A percentile compares a stretch with the other conserved stretches of the same genome.
Conservation (phyloP, 2,329 filamentous ascomycete species). For the Trichophyton mentagrophytes region DNA sequence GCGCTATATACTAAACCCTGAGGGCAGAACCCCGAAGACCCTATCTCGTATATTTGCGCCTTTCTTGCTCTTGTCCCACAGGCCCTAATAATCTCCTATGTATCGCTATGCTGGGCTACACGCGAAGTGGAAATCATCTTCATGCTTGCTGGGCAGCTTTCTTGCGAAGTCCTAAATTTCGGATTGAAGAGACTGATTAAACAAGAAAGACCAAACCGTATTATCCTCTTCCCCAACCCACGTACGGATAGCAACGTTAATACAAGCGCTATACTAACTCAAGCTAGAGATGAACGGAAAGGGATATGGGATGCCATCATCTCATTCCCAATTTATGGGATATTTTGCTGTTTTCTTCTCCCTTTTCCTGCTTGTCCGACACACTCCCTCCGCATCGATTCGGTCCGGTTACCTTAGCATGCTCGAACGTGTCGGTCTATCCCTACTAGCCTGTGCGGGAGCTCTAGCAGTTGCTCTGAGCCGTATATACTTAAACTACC, state of each 20-base stretch:
- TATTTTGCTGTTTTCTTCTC: conserved; percentile 79
- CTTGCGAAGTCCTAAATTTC: conserved; percentile 85
- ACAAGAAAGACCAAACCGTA: conserved; percentile 74
- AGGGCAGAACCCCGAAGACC: conserved; percentile 67
- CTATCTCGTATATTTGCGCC: conserved; percentile 73
- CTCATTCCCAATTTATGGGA: conserved; percentile 86
- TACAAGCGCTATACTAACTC: too few species aligned
- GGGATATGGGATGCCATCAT: conserved; percentile 94
- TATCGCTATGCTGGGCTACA: conserved; percentile 77
- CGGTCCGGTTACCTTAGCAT: conserved; percentile 27
- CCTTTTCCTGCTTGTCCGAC: conserved; percentile 73
- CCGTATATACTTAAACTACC: conserved; percentile 82
- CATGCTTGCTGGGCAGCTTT: conserved; percentile 84
- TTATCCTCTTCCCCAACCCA: conserved; percentile 18
- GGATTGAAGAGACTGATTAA: conserved; percentile 79
- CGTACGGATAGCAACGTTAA: too few species aligned
- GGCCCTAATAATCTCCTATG: conserved; percentile 79
- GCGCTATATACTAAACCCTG: not conserved
- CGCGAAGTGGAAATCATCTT: conserved; percentile 80
- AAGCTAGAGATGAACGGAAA: conserved; percentile 48
- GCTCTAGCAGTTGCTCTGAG: conserved; percentile 65
- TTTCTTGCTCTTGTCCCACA: conserved; percentile 92
- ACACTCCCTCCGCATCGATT: conserved; percentile 41
- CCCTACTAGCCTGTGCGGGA: conserved; percentile 45
- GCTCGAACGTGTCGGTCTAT: conserved; percentile 47